Base-by-base conservation (phyloP, 2,329 filamentous ascomycete genomes). In the Neofusicoccum kwambonambiense region DNA sequence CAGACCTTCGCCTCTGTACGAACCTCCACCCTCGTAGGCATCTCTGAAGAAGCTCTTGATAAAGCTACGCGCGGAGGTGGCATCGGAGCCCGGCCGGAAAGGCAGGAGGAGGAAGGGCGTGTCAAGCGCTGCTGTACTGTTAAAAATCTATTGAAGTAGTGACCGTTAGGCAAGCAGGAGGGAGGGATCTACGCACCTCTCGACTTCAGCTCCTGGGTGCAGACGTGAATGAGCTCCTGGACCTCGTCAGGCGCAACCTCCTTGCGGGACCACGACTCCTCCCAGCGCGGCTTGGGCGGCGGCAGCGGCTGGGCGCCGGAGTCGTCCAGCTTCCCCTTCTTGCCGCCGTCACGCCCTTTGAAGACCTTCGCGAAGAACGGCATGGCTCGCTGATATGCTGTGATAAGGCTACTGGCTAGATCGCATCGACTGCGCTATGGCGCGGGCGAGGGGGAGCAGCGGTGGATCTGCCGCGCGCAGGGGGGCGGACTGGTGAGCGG, bases 51-150 rank as follows among this genome's bases (percentile, higher is more conserved):
- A 98, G 79, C 94, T 93, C 74, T 92, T 89, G 71, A 99, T 86
- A 72, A 98, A 98, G 22, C 90, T 94, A 75, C 93, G 91, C 67
- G 96, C 93, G 77, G 60, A 52, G 67, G 91, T 95, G 49, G 94
- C 90, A 75, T 99, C 93, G 68, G 93, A 95, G 34, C 91, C 92
- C 22, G 94, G 95, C 71, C 95, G 90, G 79, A 97, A 99, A 12
- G 95, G 95, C 3, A 99, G 86, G 8, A 99, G 88, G 34, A 98
- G 86, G 77, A 99, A 98, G 0, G 95, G 95, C 66, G 90, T 89
- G 76, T 97, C 90, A 72, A 98, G 89, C 69, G 89, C 93, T 96
- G 77, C 37, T 69, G 61, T 67, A 75, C 3, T 6, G 51, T 64
- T 31, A 64, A 74, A 41, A 12, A 37, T 15, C 22, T 4, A 8